phyloP scores from a whole-genome alignment of 768 basidiomycete genomes.

The Termitomyces sp. region DNA sequence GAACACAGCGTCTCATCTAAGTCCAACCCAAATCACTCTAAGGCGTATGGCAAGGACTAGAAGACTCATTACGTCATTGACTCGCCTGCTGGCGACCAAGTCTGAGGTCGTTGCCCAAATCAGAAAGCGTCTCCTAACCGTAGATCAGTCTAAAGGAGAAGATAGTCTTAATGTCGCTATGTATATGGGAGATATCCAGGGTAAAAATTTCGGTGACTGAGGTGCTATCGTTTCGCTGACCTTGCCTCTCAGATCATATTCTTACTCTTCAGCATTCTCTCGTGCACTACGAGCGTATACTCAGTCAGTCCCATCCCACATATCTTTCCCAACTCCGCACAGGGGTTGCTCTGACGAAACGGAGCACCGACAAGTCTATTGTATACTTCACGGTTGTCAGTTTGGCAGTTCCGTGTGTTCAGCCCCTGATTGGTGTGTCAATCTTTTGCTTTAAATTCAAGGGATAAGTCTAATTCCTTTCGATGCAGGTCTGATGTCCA shows the following conservation, averaged over 20 bases:
- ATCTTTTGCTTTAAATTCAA: background rate
- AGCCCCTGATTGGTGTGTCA: slow-evolving; percentile 50
- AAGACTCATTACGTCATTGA: slow-evolving; percentile 72
- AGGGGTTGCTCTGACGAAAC: slow-evolving; percentile 51
- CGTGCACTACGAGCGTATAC: slow-evolving; percentile 80
- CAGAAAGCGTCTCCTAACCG: slow-evolving; percentile 62
- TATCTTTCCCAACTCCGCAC: slow-evolving; percentile 77
- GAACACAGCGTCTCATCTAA: slow-evolving; percentile 18
- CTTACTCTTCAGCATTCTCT: slow-evolving; percentile 81
- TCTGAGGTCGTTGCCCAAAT: slow-evolving; percentile 78
- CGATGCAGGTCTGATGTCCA: slow-evolving; percentile 53
- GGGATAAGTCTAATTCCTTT: background rate
- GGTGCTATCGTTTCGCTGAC: slow-evolving; percentile 4
- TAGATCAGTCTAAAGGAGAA: slow-evolving; percentile 32
- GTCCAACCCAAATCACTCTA: slow-evolving; percentile 44
- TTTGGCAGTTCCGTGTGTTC: slow-evolving; percentile 62
- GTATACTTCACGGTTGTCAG: slow-evolving; percentile 62
- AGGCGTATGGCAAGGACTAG: slow-evolving; percentile 77
- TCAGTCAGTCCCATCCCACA: slow-evolving; percentile 83
- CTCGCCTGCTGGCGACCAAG: slow-evolving; percentile 73
- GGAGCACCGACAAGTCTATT: slow-evolving; percentile 60
- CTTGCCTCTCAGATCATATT: slow-evolving; percentile 67
- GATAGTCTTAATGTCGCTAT: slow-evolving; percentile 71
- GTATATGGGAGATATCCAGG: slow-evolving; percentile 90
- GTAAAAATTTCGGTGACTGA: slow-evolving; percentile 30